Percentiles rank a stretch among this genome's conserved stretches.
These are phyloP conservation scores for Gossypium schwendimanii DNA, from an alignment of 441 rosid species.

Conservation along the genomic window DNA sequence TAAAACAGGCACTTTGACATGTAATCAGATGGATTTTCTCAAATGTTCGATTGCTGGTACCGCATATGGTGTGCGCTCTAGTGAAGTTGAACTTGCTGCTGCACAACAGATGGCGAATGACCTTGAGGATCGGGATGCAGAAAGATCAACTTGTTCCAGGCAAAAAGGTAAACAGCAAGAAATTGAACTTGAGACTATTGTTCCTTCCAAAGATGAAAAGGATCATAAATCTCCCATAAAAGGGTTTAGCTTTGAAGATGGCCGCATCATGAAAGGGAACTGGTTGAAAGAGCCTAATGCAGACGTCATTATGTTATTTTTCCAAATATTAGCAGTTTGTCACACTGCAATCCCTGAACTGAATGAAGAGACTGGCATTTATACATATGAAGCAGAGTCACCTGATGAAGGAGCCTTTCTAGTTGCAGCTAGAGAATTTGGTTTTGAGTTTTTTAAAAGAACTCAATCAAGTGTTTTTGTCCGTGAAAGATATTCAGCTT, in stretches of 20 bases:
- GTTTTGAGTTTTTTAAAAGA: constrained; percentile 79
- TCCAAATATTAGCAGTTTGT: constrained; percentile 72
- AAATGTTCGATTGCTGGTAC: constrained; percentile 89
- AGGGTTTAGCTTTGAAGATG: constrained; percentile 87
- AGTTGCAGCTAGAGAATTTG: constrained; percentile 92
- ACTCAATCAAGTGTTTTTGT: constrained; percentile 77
- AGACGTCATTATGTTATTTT: constrained; percentile 51
- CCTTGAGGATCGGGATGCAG: constrained; percentile 50
- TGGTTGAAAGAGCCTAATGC: constrained; percentile 69
- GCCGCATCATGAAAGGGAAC: constrained; percentile 66
- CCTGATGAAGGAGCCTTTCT: constrained; percentile 94
- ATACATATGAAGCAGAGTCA: constrained; percentile 89
- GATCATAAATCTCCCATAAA: constrained; percentile 46
- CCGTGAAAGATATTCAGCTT: constrained; percentile 45
- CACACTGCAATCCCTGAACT: constrained; percentile 91
- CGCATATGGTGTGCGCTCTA: constrained; percentile 73
- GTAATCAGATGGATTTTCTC: constrained; percentile 97
- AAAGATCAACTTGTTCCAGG: constrained; percentile 28
- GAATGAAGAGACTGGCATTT: constrained; percentile 64
- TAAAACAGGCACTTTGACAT: constrained; percentile 92
- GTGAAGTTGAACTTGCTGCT: constrained; percentile 91
- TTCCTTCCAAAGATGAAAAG: constrained; percentile 35
- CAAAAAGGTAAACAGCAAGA: constrained; percentile 33
- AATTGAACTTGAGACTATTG: constrained; percentile 67
- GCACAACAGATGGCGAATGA: constrained; percentile 79